A percentile compares a stretch with the other conserved stretches of the same genome.
phyloP scores from a whole-genome alignment of 768 basidiomycete genomes.

The Daedaleopsis nitida region DNA sequence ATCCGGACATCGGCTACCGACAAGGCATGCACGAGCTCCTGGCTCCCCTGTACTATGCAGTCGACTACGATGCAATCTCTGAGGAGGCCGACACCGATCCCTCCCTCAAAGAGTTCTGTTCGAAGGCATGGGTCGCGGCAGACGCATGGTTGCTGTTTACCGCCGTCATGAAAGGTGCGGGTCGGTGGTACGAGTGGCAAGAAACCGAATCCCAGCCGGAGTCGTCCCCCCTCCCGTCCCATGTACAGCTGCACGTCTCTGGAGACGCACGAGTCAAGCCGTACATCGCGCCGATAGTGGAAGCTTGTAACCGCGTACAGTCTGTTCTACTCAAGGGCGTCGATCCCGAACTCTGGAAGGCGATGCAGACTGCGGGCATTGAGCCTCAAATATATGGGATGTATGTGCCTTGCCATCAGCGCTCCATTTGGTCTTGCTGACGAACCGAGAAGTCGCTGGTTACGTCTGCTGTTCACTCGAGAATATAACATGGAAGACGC shows the following conservation, averaged over 20 bases:
- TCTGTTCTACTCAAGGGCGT: constrained; percentile 67
- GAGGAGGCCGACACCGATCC: constrained; percentile 36
- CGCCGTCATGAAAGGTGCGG: constrained; percentile 74
- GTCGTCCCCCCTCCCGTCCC: constrained; percentile 44
- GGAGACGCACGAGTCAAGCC: constrained; percentile 54
- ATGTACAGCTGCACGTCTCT: constrained; percentile 47
- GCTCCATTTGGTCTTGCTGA: constrained; percentile 6
- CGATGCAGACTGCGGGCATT: constrained; percentile 77
- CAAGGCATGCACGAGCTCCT: constrained; percentile 99
- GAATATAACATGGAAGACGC: constrained; percentile 83
- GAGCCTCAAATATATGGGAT: constrained; percentile 98
- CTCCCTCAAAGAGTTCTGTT: constrained; percentile 61
- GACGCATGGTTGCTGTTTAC: constrained; percentile 88
- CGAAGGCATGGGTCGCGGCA: constrained; percentile 70
- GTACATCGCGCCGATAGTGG: constrained; percentile 83
- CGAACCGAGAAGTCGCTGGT: constrained; percentile 71
- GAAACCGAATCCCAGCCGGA: constrained; percentile 28
- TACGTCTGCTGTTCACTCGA: constrained; percentile 89
- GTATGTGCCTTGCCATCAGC: constrained; percentile 45
- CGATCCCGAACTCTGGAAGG: constrained; percentile 78
- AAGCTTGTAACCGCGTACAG: constrained; percentile 81
- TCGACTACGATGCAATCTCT: constrained; percentile 79
- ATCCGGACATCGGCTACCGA: constrained; percentile 87
- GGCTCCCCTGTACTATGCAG: constrained; percentile 81
- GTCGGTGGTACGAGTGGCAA: constrained; percentile 68